These are phyloP conservation scores for Brassica carinata DNA, from an alignment of 345 rosid genomes.

Conservation along the genomic window DNA sequence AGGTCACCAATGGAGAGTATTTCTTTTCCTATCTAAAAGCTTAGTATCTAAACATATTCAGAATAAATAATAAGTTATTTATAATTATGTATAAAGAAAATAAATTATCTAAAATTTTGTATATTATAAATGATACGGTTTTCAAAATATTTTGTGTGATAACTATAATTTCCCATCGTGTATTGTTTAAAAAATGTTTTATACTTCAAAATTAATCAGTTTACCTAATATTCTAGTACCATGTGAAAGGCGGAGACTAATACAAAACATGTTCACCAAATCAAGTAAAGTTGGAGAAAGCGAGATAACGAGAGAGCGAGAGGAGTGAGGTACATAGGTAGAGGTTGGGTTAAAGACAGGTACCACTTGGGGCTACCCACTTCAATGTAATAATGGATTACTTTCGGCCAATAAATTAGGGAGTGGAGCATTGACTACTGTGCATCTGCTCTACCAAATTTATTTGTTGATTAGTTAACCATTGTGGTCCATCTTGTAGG, in stretches of 20 bases:
- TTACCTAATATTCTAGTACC: neutral
- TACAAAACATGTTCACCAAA: neutral
- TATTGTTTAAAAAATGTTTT: too few relatives aligned
- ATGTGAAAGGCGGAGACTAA: neutral
- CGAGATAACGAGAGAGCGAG: neutral
- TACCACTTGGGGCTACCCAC: slow-evolving; percentile 21
- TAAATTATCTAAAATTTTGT: too few relatives aligned
- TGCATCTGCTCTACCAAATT: slow-evolving; percentile 31
- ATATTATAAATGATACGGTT: too few relatives aligned
- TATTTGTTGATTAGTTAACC: slow-evolving; percentile 27
- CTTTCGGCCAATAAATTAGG: slow-evolving; percentile 39
- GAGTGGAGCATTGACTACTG: slow-evolving; percentile 41
- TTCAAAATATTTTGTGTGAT: too few relatives aligned
- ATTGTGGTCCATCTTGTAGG: slow-evolving; percentile 32
- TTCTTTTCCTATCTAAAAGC: too few relatives aligned
- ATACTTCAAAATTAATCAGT: neutral
- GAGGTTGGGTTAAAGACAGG: slow-evolving; percentile 15
- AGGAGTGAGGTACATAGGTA: neutral
- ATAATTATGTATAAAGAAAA: too few relatives aligned
- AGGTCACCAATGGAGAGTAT: too few relatives aligned
- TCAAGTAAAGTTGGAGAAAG: neutral
- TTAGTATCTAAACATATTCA: too few relatives aligned
- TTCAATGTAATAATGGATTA: neutral
- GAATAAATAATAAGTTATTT: too few relatives aligned
- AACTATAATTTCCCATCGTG: too few relatives aligned